phyloP scores from a whole-genome alignment of 108 stramenopile species.

The Nitzschia sp. region DNA sequence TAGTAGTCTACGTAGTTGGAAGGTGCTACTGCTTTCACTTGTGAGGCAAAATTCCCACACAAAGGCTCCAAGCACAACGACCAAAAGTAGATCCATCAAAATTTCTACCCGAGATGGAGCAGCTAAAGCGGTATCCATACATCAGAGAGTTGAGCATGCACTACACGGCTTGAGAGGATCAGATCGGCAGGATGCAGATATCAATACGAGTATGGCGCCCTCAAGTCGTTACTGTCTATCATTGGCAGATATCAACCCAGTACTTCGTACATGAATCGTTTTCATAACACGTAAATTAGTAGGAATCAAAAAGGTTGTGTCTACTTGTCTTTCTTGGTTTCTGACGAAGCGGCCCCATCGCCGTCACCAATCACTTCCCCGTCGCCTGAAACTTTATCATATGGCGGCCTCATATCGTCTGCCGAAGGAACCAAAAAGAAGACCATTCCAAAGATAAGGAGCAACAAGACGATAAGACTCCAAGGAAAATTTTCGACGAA shows the following conservation, averaged over 20 bases:
- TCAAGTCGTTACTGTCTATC: no score
- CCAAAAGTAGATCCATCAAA: no score
- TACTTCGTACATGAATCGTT: neutral
- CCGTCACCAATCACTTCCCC: conserved; percentile 1
- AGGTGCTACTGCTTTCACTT: no score
- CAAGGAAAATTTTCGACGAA: conserved; percentile 33
- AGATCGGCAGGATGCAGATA: no score
- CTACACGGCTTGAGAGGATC: no score
- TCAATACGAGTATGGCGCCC: no score
- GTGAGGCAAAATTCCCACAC: no score
- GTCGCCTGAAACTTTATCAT: neutral
- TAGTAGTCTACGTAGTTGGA: no score
- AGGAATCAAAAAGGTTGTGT: neutral
- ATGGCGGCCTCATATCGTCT: conserved; percentile 19
- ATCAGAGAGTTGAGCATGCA: no score
- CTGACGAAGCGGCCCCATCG: conserved; percentile 8
- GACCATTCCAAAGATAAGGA: conserved; percentile 15
- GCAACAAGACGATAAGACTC: conserved; percentile 25
- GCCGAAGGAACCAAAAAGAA: conserved; percentile 16
- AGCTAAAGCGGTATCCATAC: no score
- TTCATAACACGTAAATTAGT: neutral
- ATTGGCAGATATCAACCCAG: neutral
- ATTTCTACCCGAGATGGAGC: no score
- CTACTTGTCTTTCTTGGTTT: conserved; percentile 34
- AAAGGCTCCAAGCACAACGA: no score